These are phyloP conservation scores for Aspergillus sp. DNA, from an alignment of 2,329 filamentous ascomycete species.

Conservation along the genomic window DNA sequence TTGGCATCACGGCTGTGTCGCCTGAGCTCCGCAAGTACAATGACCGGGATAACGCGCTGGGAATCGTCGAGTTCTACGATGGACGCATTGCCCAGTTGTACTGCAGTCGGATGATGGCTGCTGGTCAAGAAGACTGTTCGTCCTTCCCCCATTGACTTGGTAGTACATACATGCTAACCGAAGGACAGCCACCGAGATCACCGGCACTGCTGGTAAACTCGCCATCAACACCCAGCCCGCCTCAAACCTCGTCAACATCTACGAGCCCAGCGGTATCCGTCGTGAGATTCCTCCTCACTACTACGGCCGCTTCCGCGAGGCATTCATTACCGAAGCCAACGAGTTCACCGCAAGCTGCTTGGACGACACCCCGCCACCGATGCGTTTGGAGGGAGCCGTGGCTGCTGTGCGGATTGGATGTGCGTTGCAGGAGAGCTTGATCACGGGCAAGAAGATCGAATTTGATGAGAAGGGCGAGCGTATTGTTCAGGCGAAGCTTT, in stretches of 20 bases:
- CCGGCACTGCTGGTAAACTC: slow-evolving; percentile 57
- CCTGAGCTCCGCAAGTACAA: slow-evolving; percentile 48
- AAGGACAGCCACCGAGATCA: slow-evolving; percentile 48
- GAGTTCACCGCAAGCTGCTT: slow-evolving; percentile 55
- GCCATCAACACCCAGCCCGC: slow-evolving; percentile 53
- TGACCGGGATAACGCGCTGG: slow-evolving; percentile 55
- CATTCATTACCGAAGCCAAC: slow-evolving; percentile 56
- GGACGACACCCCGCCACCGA: slow-evolving; percentile 48
- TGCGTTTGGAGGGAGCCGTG: slow-evolving; percentile 51
- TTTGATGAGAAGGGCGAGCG: slow-evolving; percentile 47
- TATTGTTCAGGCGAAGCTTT: slow-evolving; percentile 36
- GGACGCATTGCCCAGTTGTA: slow-evolving; percentile 58
- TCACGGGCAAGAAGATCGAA: slow-evolving; percentile 8
- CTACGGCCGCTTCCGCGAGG: slow-evolving; percentile 55
- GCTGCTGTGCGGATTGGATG: slow-evolving; percentile 51
- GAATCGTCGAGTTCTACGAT: slow-evolving; percentile 56
- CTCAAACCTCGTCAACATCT: slow-evolving; percentile 48
- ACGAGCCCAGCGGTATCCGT: slow-evolving; percentile 47
- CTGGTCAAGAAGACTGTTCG: slow-evolving; percentile 54
- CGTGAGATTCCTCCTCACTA: slow-evolving; percentile 55
- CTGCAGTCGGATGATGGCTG: slow-evolving; percentile 58
- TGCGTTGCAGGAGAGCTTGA: slow-evolving; percentile 48
- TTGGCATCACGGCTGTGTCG: slow-evolving; percentile 51
- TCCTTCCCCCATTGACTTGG: neutral
- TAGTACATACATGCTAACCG: neutral